These are phyloP conservation scores for Acrocalymma vagum DNA, from an alignment of 2,329 filamentous ascomycete species.

Conservation along the genomic window DNA sequence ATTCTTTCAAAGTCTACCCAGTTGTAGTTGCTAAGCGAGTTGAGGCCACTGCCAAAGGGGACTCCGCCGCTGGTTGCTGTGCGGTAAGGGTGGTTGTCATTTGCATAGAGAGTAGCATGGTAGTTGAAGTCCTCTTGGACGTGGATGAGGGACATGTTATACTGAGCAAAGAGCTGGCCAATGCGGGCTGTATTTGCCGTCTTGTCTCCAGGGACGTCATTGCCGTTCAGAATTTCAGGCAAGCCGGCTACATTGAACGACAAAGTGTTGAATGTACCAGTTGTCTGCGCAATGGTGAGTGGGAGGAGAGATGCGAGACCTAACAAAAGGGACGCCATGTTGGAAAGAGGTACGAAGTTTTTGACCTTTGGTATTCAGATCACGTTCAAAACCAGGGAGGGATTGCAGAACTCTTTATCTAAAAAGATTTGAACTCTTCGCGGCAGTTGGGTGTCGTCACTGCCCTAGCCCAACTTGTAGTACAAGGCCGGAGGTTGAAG, in stretches of 20 bases:
- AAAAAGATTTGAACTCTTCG: too few species aligned
- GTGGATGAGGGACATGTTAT: constrained; percentile 69
- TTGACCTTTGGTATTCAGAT: not conserved
- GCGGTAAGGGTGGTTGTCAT: constrained; percentile 66
- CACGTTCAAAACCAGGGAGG: constrained; percentile 1
- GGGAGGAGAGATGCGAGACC: constrained; percentile 12
- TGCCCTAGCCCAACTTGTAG: not conserved
- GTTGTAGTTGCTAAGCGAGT: constrained; percentile 67
- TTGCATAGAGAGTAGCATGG: constrained; percentile 69
- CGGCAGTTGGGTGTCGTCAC: not conserved
- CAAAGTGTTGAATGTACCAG: constrained; percentile 60
- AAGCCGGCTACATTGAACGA: constrained; percentile 70
- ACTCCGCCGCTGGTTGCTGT: constrained; percentile 73
- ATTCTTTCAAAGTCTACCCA: constrained; percentile 65
- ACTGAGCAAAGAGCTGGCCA: constrained; percentile 64
- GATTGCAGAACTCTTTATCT: too few species aligned
- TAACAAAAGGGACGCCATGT: constrained; percentile 19
- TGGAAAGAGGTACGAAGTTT: constrained; percentile 5
- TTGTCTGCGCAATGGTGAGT: constrained; percentile 28
- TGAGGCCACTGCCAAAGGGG: constrained; percentile 69
- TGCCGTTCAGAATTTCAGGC: constrained; percentile 64
- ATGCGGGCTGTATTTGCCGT: constrained; percentile 64
- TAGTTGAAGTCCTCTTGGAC: constrained; percentile 77
- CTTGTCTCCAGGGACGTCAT: constrained; percentile 71
- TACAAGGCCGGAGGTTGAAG: not conserved